Base-by-base conservation (phyloP, 306 rosid species). In the Prunus mongolica region DNA sequence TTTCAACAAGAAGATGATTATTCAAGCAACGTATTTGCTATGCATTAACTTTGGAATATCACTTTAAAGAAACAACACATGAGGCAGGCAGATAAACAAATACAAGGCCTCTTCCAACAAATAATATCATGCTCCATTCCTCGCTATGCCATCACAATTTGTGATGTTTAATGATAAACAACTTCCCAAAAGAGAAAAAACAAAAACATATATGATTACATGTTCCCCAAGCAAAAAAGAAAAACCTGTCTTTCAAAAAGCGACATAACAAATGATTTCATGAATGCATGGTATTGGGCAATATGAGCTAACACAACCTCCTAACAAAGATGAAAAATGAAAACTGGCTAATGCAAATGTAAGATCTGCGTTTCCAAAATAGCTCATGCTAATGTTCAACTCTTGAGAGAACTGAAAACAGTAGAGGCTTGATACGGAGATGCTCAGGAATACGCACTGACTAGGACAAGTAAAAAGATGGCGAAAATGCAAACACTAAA, bases 211-310 rank as follows among this genome's bases (percentile, higher is more conserved):
- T 74, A 76, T 64, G 83, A 82, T 78, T 77, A 85, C 82, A 79
- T 82, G 73, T 58, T 78, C 79, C 84, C 82, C 75, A 73, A 79
- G 52, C 73, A 68, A 82, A 78, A 78, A 34, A 34, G 54, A 75
- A 73, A 70, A 74, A 49, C 25, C 30, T 73, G 77, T 27, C 30
- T 3, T 25, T 60, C 64, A 57, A 63, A 61, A 47, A 24, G 47
- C 46, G 69, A 49, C 52, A 73, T 71, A 49, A 68, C 75, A 81
- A 82, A 34, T 81, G 82, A 84, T 69, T 78, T 83, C 78, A 82
- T 76, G 91, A 87, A 89, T 86, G 86, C 89, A 83, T 77, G 78
- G 87, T 80, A 72, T 67, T 54, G 79, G 81, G 76, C 57, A 34
- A 6, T 78, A 80, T 85, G 28, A 72, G 81, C 82, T 76, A 76